Evolutionary conservation across 2,329 filamentous ascomycete species (phyloP), one percentile per base, ranked within the genome.

Genomic region (Periconia sp.): DNA sequence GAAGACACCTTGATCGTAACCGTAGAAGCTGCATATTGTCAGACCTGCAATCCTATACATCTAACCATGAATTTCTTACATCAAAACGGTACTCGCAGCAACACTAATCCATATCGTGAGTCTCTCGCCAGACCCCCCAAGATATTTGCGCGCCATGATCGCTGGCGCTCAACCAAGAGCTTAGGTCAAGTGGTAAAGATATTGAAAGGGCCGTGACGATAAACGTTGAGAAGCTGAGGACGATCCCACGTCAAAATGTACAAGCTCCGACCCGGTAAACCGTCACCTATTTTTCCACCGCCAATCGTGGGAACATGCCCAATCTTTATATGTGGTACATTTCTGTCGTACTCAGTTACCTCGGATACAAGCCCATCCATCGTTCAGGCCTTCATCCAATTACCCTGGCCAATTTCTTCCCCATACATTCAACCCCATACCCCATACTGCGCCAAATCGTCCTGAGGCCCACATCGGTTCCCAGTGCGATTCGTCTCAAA

Each of bases 31-130:
- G 6, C 15, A 23, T 10, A 19, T 21, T 16, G 18, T 40, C 24
- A 48, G 21, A n/a, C n/a, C n/a, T n/a, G n/a, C n/a, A n/a, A n/a
- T n/a, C n/a, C n/a, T 21, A 19, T 21, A 34, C 15, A n/a, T n/a
- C n/a, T n/a, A n/a, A n/a, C n/a, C n/a, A n/a, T 13, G 19, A 24
- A 22, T 38, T 13, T 29, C 12, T 25, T 15, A 24, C 5, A n/a
- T 11, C 9, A n/a, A 30, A 4, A 15, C 8, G 11, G 19, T 36
- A 34, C 46, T 19, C 36, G 50, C 40, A 78, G 66, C 16, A 79
- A 61, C 4, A 79, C 75, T 0, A 29, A 80, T 79, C 77, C 76
- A 79, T 12, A 79, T 66, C 1, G 77, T 79, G n/a, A 80, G 66
- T 19, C 66, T 60, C 46, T 77, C 70, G 22, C 77, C 77, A 29